phyloP scores from a whole-genome alignment of 805 yeast species.

The Candida gorgasii region DNA sequence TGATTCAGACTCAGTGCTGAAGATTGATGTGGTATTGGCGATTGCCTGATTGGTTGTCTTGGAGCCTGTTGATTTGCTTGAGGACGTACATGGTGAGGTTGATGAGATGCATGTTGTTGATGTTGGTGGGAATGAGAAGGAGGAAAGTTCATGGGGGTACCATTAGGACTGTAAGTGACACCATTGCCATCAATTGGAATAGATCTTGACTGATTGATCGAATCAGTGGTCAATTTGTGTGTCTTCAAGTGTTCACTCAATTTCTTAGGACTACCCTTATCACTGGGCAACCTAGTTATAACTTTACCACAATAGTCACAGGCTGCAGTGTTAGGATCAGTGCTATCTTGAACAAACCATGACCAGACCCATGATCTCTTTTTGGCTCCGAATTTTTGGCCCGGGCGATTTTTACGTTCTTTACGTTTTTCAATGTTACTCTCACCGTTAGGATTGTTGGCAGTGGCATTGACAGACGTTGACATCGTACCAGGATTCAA shows the following conservation, averaged over 20 bases:
- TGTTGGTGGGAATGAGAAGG: neutral
- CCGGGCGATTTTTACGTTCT: conserved; percentile 48
- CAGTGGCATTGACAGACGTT: neutral
- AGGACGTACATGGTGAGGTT: neutral
- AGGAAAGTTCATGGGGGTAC: conserved; percentile 14
- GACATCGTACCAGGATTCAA: neutral
- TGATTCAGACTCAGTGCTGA: conserved; percentile 1
- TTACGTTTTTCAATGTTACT: conserved; percentile 13
- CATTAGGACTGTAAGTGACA: conserved; percentile 31
- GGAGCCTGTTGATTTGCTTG: neutral
- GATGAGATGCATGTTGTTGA: neutral
- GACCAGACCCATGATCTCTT: conserved; percentile 66
- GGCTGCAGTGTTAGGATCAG: conserved; percentile 50
- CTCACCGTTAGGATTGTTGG: neutral
- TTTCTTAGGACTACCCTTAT: conserved; percentile 62
- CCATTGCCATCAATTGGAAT: conserved; percentile 41
- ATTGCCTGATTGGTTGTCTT: neutral
- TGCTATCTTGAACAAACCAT: conserved; percentile 56
- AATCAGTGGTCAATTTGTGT: conserved; percentile 37
- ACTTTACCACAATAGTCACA: conserved; percentile 56
- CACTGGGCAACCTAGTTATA: conserved; percentile 48
- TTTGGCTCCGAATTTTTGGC: conserved; percentile 60
- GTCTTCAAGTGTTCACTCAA: conserved; percentile 57
- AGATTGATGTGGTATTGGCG: conserved; percentile 1
- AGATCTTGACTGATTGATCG: conserved; percentile 42